Evolutionary conservation across 2,329 filamentous ascomycete genomes (phyloP).

Genomic region (Alternaria consortialis): DNA sequence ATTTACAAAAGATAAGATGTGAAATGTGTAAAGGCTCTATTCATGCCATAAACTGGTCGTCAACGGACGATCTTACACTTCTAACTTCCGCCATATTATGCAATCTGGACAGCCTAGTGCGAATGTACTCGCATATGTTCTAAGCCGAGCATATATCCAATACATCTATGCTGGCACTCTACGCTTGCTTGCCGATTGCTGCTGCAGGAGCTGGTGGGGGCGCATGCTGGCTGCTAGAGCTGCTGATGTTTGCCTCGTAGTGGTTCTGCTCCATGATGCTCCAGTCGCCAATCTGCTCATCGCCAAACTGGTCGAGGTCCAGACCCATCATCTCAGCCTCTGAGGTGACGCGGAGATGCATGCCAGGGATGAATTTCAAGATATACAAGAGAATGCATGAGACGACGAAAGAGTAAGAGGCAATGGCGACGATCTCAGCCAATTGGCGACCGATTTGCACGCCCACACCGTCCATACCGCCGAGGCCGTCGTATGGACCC

Average conservation of each 20-base stretch:
- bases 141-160: background rate
- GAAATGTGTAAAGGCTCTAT: background rate
- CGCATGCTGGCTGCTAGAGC: slow-evolving; percentile 36
- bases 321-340: slow-evolving; percentile 65
- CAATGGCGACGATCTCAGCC: slow-evolving; percentile 65
- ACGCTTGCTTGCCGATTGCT: slow-evolving; percentile 18
- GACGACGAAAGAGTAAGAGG: slow-evolving; percentile 62
- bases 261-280: slow-evolving; percentile 48
- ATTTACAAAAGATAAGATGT: background rate
- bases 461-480: slow-evolving; percentile 63
- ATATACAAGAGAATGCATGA: slow-evolving; percentile 62
- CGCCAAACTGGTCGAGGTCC: slow-evolving; percentile 65
- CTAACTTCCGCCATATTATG: background rate
- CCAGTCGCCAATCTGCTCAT: slow-evolving; percentile 66
- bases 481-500: slow-evolving; percentile 55
- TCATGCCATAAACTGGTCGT: background rate
- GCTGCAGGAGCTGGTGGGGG: slow-evolving; percentile 4
- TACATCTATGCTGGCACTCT: background rate
- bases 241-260: slow-evolving; percentile 29
- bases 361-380: slow-evolving; percentile 64
- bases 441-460: slow-evolving; percentile 65
- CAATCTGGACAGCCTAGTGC: background rate
- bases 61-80: background rate
- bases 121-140: background rate
- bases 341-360: slow-evolving; percentile 64